phyloP scores from a whole-genome alignment of 1,284 basidiomycete genomes.

The Schizophyllum amplum region DNA sequence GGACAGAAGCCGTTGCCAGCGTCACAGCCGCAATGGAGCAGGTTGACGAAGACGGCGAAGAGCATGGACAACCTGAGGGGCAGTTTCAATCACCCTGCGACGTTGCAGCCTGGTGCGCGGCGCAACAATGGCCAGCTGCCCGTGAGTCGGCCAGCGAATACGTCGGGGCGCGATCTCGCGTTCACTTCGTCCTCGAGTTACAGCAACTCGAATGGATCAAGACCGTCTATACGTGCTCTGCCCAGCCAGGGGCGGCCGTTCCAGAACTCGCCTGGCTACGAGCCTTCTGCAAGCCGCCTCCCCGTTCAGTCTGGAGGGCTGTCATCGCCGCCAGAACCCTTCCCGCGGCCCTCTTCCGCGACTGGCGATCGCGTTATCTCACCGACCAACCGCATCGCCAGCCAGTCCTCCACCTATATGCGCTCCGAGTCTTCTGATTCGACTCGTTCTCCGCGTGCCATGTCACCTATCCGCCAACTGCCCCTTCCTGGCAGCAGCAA shows the following conservation, averaged over 20 bases:
- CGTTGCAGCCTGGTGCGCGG: slow-evolving; percentile 27
- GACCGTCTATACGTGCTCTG: slow-evolving; percentile 24
- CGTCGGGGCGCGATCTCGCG: slow-evolving; percentile 7
- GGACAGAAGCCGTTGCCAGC: slow-evolving; percentile 21
- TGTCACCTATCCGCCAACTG: slow-evolving; percentile 29
- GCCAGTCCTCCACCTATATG: slow-evolving; percentile 26
- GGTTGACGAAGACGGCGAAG: slow-evolving; percentile 36
- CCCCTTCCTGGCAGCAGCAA: slow-evolving; percentile 20
- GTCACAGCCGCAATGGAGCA: slow-evolving; percentile 20
- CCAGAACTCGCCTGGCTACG: slow-evolving; percentile 17
- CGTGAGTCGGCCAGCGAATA: slow-evolving; percentile 19
- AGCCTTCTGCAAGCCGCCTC: slow-evolving; percentile 8
- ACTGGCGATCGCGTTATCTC: slow-evolving; percentile 38
- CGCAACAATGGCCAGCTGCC: slow-evolving; percentile 22
- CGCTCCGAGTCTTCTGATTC: slow-evolving; percentile 25
- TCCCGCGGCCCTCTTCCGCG: slow-evolving; percentile 52
- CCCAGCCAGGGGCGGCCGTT: slow-evolving; percentile 31
- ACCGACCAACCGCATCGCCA: slow-evolving; percentile 28
- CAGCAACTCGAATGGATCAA: slow-evolving; percentile 6
- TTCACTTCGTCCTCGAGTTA: slow-evolving; percentile 18
- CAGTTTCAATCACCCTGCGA: slow-evolving; percentile 21
- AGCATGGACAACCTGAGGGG: slow-evolving; percentile 51
- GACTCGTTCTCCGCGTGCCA: slow-evolving; percentile 27
- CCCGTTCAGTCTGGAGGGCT: no score
- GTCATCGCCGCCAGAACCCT: slow-evolving; percentile 31